Conservation (phyloP, 768 basidiomycete species). For the Lentinus tigrinus region DNA sequence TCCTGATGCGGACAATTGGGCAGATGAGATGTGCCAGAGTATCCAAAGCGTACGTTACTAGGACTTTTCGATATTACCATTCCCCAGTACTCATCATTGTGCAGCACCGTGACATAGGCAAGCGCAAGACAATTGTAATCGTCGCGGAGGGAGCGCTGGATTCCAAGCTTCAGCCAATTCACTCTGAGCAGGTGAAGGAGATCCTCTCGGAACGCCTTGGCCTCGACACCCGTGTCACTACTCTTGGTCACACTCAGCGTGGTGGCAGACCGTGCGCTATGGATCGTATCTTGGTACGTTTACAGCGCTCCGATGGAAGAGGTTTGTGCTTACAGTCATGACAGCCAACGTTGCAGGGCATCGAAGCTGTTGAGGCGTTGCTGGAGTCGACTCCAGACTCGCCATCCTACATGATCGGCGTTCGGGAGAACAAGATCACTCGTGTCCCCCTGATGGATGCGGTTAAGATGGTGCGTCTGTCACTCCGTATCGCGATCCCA, state of each 20-base stretch:
- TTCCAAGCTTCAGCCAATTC: slow-evolving; percentile 85
- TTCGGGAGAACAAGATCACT: slow-evolving; percentile 93
- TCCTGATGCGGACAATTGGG: slow-evolving; percentile 78
- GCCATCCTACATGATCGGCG: slow-evolving; percentile 97
- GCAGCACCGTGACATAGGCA: slow-evolving; percentile 88
- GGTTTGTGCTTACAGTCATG: not conserved
- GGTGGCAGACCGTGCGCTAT: slow-evolving; percentile 92
- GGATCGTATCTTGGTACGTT: slow-evolving; percentile 83
- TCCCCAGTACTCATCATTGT: not conserved
- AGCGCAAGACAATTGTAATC: slow-evolving; percentile 98
- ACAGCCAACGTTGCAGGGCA: slow-evolving; percentile 94
- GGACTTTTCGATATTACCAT: not conserved
- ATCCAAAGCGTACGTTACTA: slow-evolving; percentile 64
- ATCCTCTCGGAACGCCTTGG: slow-evolving; percentile 84
- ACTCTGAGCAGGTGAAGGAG: slow-evolving; percentile 86
- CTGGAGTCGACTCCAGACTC: slow-evolving; percentile 83
- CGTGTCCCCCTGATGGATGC: slow-evolving; percentile 91
- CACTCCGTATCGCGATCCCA: not conserved
- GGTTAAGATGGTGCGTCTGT: slow-evolving; percentile 66
- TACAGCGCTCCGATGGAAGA: not conserved
- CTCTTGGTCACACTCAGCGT: slow-evolving; percentile 94
- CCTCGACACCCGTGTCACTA: slow-evolving; percentile 94
- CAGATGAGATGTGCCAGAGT: slow-evolving; percentile 85
- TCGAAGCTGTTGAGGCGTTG: slow-evolving; percentile 88
- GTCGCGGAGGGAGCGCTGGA: slow-evolving; percentile 97